These are phyloP conservation scores for Malassezia slooffiae DNA, from an alignment of 1,284 basidiomycete species.

Conservation along the genomic window DNA sequence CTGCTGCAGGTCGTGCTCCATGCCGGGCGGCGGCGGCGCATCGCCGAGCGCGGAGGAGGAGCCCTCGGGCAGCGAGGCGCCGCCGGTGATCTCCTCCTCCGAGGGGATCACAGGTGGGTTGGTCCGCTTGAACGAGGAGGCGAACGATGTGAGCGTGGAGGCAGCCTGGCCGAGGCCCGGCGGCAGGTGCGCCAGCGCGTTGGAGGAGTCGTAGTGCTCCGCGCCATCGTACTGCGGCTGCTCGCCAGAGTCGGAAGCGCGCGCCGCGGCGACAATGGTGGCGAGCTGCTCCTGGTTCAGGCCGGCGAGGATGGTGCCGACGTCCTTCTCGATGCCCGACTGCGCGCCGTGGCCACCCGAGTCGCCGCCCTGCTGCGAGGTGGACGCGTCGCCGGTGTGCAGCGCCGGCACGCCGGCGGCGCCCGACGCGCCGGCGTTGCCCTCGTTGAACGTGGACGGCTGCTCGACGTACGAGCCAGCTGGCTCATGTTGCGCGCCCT, in stretches of 20 bases:
- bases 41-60: conserved; percentile 11
- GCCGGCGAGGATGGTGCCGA: conserved; percentile 32
- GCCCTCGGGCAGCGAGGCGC: conserved; percentile 1
- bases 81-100: conserved; percentile 11
- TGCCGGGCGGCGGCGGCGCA: conserved; percentile 19
- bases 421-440: conserved; percentile 1
- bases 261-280: conserved; percentile 35
- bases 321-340: conserved; percentile 27
- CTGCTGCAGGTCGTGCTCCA: conserved; percentile 15
- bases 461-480: conserved; percentile 15
- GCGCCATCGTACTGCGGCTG: conserved; percentile 5
- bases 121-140: conserved; percentile 32
- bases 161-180: conserved; percentile 31
- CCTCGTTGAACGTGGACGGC: conserved; percentile 4
- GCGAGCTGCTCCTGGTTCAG: conserved; percentile 38
- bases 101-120: conserved; percentile 4
- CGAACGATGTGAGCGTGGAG: conserved; percentile 32
- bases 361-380: conserved; percentile 4
- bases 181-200: conserved; percentile 17
- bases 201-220: conserved; percentile 6
- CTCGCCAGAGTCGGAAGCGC: conserved; percentile 16
- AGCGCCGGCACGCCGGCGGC: neutral
- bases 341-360: conserved; percentile 11
- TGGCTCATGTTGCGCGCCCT: conserved; percentile 4
- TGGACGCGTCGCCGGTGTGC: neutral